Conservation (phyloP, 2,329 filamentous ascomycete genomes). For the Ceratocystis cacaofunesta region DNA sequence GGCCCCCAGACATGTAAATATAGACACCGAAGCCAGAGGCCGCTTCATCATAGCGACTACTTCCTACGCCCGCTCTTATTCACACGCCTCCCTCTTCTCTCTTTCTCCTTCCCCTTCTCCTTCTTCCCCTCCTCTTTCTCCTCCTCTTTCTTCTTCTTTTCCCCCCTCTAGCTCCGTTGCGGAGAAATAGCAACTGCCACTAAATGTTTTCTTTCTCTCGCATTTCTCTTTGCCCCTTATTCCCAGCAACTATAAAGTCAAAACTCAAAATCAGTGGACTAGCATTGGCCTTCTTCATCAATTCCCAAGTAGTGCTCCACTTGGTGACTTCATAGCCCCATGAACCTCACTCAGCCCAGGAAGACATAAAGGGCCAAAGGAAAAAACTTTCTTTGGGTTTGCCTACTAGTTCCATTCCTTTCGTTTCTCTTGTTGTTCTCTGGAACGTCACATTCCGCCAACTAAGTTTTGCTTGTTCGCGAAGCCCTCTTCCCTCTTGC, state of each 20-base stretch:
- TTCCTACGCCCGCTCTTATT: background rate
- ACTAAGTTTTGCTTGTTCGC: background rate
- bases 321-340: conserved; percentile 9
- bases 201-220: background rate
- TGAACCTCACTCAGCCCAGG: background rate
- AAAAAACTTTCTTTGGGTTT: background rate
- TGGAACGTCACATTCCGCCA: conserved; percentile 1
- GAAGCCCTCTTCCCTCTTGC: background rate
- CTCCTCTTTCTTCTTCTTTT: background rate
- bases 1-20: background rate
- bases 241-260: background rate
- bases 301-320: background rate
- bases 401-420: background rate
- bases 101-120: background rate
- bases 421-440: background rate
- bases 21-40: background rate
- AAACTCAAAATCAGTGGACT: background rate
- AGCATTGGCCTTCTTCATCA: background rate
- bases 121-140: background rate
- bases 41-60: background rate
- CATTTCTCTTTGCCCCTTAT: background rate
- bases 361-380: background rate
- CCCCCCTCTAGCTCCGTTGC: background rate
- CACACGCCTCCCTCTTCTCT: background rate
- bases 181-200: conserved; percentile 1